Evolutionary conservation across 345 rosid species (phyloP), one percentile per base, ranked within the genome.

Genomic region (Hirschfeldia incana): DNA sequence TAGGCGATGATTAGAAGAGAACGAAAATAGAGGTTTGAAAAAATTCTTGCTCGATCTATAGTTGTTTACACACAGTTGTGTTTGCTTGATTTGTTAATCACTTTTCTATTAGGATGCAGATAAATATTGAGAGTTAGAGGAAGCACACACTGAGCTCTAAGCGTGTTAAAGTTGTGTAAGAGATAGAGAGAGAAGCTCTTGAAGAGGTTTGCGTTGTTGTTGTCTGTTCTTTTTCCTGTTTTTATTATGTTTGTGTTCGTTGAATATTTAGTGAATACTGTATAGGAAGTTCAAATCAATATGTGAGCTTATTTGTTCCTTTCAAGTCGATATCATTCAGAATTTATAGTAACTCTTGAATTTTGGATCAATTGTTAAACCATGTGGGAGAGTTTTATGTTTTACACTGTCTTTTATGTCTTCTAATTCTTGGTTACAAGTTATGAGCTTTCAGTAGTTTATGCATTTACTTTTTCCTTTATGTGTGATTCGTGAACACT

Each of bases 81-180:
- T 21, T 21, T 21, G 21, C 21, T 21, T 21, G 21, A 21, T 21
- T 21, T 21, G 11, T 42, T 42, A 3, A 13, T 42, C 9, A 10
- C 30, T 42, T 42, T 39, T 16, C 9, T 15, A 3, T 36, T 11
- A 32, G 62, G 21, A 33, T 84, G 70, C 72, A 93, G 98, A 96
- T 85, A 96, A 96, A 89, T 97, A 93, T 75, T 85, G 99, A 26
- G 99, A 93, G 82, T 76, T 96, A 57, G 91, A 91, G 13, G 98
- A 93, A 81, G 94, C 99, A 15, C 94, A 92, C 53, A 91, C 97
- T 3, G 98, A 93, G 93, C 93, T 96, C 85, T 93, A 85, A 83
- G 99, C 97, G 4, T 78, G 4, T 78, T 93, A 69, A 89, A 84
- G 73, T 78, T 90, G 5, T 93, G 98, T 30, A 98, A 93, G 74